phyloP scores from a whole-genome alignment of 1,139 yeast genomes.

The Kazachstania sp. region DNA sequence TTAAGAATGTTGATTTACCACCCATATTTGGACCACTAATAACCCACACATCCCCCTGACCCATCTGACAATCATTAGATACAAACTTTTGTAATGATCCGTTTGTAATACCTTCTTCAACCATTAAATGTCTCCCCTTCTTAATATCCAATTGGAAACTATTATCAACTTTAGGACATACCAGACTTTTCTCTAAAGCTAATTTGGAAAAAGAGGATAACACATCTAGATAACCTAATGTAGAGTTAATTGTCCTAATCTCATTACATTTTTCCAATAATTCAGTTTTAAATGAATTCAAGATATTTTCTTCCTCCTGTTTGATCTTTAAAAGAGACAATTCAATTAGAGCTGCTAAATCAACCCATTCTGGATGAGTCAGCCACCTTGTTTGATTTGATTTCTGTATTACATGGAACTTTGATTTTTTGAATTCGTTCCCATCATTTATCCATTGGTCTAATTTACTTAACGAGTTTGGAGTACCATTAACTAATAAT shows the following conservation, averaged over 20 bases:
- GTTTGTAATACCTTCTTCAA: constrained; percentile 57
- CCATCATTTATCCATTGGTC: constrained; percentile 9
- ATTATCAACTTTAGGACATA: constrained; percentile 57
- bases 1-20: constrained; percentile 82
- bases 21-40: constrained; percentile 98
- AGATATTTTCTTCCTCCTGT: constrained; percentile 28
- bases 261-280: constrained; percentile 27
- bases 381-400: constrained; percentile 32
- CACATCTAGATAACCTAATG: constrained; percentile 64
- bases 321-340: constrained; percentile 19
- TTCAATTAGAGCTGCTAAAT: constrained; percentile 31
- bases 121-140: constrained; percentile 81
- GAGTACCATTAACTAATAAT: constrained; percentile 20
- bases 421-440: constrained; percentile 4
- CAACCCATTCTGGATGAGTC: constrained; percentile 31
- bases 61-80: constrained; percentile 51
- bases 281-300: constrained; percentile 23
- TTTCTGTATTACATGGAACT: constrained; percentile 21
- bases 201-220: constrained; percentile 63
- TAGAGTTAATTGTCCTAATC: constrained; percentile 28
- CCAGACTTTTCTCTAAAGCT: constrained; percentile 55
- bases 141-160: constrained; percentile 38
- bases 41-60: constrained; percentile 47
- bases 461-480: constrained; percentile 14
- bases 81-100: constrained; percentile 42